Conservation (phyloP, 495 filamentous ascomycete species). For the Aspergillus ellipticus region DNA sequence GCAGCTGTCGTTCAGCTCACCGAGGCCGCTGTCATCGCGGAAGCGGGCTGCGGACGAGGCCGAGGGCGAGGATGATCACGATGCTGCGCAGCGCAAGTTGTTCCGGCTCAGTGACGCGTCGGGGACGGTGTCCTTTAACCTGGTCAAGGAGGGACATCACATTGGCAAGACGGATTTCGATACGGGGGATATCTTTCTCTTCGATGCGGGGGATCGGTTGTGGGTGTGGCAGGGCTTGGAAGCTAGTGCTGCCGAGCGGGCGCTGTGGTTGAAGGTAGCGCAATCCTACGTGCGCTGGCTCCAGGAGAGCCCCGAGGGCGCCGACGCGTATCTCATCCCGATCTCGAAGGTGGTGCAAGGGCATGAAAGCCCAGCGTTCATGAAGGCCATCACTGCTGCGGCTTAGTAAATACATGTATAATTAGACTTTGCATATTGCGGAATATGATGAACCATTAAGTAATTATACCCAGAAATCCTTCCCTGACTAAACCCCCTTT, state of each 20-base stretch:
- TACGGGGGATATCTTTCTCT: slow-evolving; percentile 56
- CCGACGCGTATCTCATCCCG: slow-evolving; percentile 41
- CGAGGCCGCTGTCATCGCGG: slow-evolving; percentile 35
- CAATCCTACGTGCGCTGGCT: slow-evolving; percentile 51
- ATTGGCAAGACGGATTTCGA: slow-evolving; percentile 45
- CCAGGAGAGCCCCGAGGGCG: slow-evolving; percentile 34
- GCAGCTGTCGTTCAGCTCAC: slow-evolving; percentile 27
- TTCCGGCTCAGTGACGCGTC: slow-evolving; percentile 55
- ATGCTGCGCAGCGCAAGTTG: slow-evolving; percentile 36
- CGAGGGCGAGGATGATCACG: slow-evolving; percentile 10
- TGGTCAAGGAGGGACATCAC: slow-evolving; percentile 46
- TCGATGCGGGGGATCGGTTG: slow-evolving; percentile 47
- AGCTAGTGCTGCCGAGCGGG: slow-evolving; percentile 52
- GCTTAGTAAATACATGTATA: too few relatives aligned
- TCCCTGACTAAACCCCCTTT: too few relatives aligned
- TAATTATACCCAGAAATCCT: too few relatives aligned
- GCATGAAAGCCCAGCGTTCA: slow-evolving; percentile 50
- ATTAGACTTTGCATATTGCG: too few relatives aligned
- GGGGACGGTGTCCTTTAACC: slow-evolving; percentile 47
- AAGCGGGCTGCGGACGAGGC: too few relatives aligned
- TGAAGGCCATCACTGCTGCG: too few relatives aligned
- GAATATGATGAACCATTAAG: too few relatives aligned
- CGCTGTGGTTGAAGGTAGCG: slow-evolving; percentile 54
- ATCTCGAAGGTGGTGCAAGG: slow-evolving; percentile 53
- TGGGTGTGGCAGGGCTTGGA: slow-evolving; percentile 60